Base-by-base conservation (phyloP, 768 basidiomycete species). In the Lactarius indigo region DNA sequence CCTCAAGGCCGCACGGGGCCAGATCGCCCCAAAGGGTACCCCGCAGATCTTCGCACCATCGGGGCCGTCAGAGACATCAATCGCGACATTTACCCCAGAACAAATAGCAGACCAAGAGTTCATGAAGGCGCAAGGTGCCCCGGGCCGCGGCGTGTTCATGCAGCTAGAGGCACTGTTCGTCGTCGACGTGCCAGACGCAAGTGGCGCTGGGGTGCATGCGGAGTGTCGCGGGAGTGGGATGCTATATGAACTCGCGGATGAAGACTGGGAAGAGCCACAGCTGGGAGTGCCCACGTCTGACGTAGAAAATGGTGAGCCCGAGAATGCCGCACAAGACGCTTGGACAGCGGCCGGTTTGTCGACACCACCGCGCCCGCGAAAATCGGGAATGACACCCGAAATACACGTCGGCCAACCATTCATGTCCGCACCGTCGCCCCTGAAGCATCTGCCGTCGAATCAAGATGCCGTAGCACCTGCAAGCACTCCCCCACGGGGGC, bases 181-280 rank as follows among this genome's bases (percentile, higher is more conserved):
- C 3, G 85, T 84, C 41, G 88, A 92, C 39, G 77, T 82, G 4
- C 70, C 77, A 7, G 78, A 76, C 41, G 68, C 74, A 28, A 77
- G 81, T 42, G 84, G 84, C 5, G 72, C 72, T 5, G 76, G 73
- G 10, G 72, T 74, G 37, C 81, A 77, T 39, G 81, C 78, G 72
- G 88, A 91, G 73, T 87, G 87, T 57, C 80, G 90, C 68, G 85
- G 83, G n/a, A 81, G 83, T 65, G 92, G 92, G 17, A 84, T 84
- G 82, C 75, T 93, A 59, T 93, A 88, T 69, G 92, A 94, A 75
- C 79, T 94, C 37, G 91, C 85, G 2, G 92, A 92, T 66, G 79
- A 82, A 59, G 89, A 89, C 64, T 93, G 87, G 87, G 85, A 83
- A 56, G 85, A 69, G 33, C 30, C 66, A 8, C 54, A n/a, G 10